Conservation (phyloP, 192 early-diverging fungal genomes). For the Backusella tuberculispora region DNA sequence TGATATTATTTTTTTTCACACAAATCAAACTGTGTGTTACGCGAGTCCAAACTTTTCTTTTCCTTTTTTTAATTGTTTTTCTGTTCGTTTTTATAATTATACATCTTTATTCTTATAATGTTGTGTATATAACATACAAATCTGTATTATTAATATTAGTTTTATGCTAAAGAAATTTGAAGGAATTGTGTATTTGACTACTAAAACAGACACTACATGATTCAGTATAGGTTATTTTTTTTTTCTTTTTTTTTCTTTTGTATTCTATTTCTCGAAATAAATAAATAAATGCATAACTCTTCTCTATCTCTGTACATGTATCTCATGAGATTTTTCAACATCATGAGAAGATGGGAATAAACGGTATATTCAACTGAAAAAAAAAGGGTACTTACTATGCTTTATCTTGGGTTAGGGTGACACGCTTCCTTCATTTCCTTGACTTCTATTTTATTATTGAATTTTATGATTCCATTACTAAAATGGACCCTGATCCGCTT, state of each 20-base stretch:
- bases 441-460: neutral
- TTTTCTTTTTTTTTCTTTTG: no score
- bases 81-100: neutral
- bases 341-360: conserved; percentile 1
- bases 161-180: no score
- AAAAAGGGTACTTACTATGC: neutral
- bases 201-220: no score
- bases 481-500: conserved; percentile 6
- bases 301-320: neutral
- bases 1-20: conserved; percentile 6
- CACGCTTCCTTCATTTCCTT: conserved; percentile 2
- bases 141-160: no score
- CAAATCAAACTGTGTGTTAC: neutral
- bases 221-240: no score
- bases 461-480: neutral
- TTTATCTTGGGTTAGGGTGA: neutral
- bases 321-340: neutral
- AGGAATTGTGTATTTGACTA: no score
- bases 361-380: neutral
- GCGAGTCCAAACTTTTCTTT: neutral
- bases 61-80: neutral
- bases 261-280: no score
- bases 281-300: neutral
- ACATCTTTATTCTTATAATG: neutral
- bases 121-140: neutral